Percentiles rank a stretch among this genome's conserved stretches.
phyloP scores from a whole-genome alignment of 805 yeast species.

The Nakazawaea holstii region DNA sequence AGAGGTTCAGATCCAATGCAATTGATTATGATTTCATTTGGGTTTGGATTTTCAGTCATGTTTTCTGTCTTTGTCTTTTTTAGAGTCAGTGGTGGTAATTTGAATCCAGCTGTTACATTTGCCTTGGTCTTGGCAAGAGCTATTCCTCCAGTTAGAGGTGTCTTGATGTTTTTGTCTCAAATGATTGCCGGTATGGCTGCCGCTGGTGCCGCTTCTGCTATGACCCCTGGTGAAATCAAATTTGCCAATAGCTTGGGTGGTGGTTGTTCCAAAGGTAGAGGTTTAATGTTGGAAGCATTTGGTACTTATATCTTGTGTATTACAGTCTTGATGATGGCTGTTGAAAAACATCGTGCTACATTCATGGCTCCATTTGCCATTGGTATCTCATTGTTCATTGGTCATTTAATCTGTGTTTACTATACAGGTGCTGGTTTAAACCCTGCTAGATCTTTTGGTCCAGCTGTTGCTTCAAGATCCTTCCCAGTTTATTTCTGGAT shows the following conservation, averaged over 20 bases:
- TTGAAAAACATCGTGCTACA: constrained; percentile 73
- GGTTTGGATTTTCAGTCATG: constrained; percentile 84
- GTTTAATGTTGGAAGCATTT: constrained; percentile 76
- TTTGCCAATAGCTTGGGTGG: constrained; percentile 71
- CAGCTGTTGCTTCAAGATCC: constrained; percentile 61
- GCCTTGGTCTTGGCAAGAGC: constrained; percentile 69
- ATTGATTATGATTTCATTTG: constrained; percentile 74
- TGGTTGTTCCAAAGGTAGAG: constrained; percentile 68
- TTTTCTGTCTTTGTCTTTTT: constrained; percentile 63
- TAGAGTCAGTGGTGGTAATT: constrained; percentile 83
- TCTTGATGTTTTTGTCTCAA: constrained; percentile 61
- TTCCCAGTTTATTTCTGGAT: constrained; percentile 90
- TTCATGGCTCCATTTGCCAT: constrained; percentile 78
- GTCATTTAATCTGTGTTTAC: constrained; percentile 75
- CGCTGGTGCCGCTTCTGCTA: constrained; percentile 80
- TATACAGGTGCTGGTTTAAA: constrained; percentile 89
- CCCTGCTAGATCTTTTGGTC: constrained; percentile 89
- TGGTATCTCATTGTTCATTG: constrained; percentile 78
- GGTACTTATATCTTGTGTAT: constrained; percentile 69
- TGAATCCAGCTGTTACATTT: constrained; percentile 85
- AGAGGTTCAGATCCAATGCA: constrained; percentile 50
- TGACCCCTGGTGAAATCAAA: constrained; percentile 75
- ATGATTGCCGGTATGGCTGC: constrained; percentile 87
- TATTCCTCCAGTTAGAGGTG: constrained; percentile 66
- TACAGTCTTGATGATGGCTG: constrained; percentile 78